A percentile compares a stretch with the other conserved stretches of the same genome.
Conservation (phyloP, 1,284 basidiomycete genomes). For the Cryptococcus depauperatus region DNA sequence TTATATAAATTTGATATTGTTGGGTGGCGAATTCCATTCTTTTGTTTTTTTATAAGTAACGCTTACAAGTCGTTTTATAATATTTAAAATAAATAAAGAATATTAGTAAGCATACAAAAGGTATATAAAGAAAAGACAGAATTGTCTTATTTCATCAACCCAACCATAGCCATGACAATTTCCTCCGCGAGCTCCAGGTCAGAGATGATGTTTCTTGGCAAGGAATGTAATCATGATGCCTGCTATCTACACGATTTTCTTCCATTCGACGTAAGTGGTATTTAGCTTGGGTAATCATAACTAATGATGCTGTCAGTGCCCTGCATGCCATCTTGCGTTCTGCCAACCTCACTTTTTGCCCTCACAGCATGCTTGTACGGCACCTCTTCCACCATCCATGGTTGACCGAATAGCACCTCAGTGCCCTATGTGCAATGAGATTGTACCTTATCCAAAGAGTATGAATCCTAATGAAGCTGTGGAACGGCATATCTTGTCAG, state of each 20-base stretch:
- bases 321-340: constrained; percentile 41
- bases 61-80: too few species aligned
- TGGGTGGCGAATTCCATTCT: constrained; percentile 14
- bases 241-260: constrained; percentile 45
- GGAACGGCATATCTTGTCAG: constrained; percentile 38
- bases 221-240: constrained; percentile 38
- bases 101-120: not conserved
- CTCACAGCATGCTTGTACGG: constrained; percentile 34
- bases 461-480: constrained; percentile 40
- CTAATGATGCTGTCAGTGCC: constrained; percentile 26
- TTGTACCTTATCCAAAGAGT: constrained; percentile 27
- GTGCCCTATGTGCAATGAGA: constrained; percentile 41
- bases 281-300: not conserved
- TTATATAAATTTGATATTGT: not conserved
- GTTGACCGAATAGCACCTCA: constrained; percentile 42
- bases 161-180: constrained; percentile 3
- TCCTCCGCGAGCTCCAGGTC: constrained; percentile 11
- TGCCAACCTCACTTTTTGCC: constrained; percentile 45
- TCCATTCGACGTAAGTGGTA: constrained; percentile 37
- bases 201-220: constrained; percentile 44
- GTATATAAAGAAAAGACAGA: not conserved
- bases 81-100: too few species aligned
- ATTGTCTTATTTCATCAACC: not conserved
- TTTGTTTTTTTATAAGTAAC: not conserved
- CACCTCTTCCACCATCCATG: constrained; percentile 39